Evolutionary conservation across 2,329 filamentous ascomycete species (phyloP), one percentile per base, ranked within the genome.

Genomic region (Phialophora expanda): DNA sequence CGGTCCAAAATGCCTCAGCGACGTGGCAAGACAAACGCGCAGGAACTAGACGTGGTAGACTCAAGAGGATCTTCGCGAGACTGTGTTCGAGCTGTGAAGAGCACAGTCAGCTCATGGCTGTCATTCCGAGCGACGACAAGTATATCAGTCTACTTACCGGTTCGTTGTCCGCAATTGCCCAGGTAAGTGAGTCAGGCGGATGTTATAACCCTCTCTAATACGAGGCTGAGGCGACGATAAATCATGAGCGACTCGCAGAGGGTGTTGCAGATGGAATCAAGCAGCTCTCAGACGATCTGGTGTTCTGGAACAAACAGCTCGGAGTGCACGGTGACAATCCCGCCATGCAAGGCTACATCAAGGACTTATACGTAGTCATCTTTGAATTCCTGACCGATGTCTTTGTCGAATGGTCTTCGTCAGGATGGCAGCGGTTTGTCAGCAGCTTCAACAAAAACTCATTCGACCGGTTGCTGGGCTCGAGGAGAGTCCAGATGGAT

Each of bases 71-170:
- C 12, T 51, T 51, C 20, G 24, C 20, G 9, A 51, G 24, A 22
- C 20, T 51, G 1, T 51, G 48, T 26, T 22, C 20, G 9, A 51
- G 48, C 48, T 51, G 48, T 26, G 20, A 26, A 51, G 48, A 51
- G 12, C 48, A 51, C 17, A 51, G 48, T 51, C 20, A 51, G 17
- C 48, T 51, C 24, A 22, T 51, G 48, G 20, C 48, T 11, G 24
- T 51, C 17, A 22, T 51, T 24, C 48, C 48, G 17, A 51, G 14
- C 48, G 24, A 51, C 20, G 48, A 51, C 20, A 51, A 51, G 24
- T 51, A 51, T n/a, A 26, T 51, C 48, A 24, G 48, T 26, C 48
- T 51, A 8, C 48, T 51, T 26, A 51, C 48, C 24, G 48, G 48
- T 26, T 51, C 48, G 48, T 22, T 51, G 12, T 51, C 48, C 9